These are phyloP conservation scores for Naganishia vaughanmartiniae DNA, from an alignment of 768 basidiomycete genomes.

Conservation along the genomic window DNA sequence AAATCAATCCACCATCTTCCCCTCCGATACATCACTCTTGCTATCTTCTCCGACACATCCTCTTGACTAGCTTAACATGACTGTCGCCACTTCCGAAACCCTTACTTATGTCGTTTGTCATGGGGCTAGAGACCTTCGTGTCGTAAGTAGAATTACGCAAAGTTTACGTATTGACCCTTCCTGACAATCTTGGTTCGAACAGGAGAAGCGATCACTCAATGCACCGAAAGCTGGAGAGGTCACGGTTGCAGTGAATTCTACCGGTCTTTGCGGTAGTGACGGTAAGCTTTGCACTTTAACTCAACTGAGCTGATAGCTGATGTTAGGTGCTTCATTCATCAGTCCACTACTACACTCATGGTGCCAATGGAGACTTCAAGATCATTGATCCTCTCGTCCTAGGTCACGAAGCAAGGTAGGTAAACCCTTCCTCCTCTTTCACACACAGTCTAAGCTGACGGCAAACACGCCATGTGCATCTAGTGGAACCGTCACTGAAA, in stretches of 20 bases:
- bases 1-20: background rate
- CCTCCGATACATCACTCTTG: too few relatives aligned
- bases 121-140: constrained; percentile 74
- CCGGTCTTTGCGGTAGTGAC: constrained; percentile 78
- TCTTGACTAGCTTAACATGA: background rate
- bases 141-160: constrained; percentile 53
- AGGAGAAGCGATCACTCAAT: constrained; percentile 67
- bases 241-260: constrained; percentile 74
- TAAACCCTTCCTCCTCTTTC: background rate
- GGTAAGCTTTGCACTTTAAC: constrained; percentile 61
- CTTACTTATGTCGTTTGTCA: constrained; percentile 75
- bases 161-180: background rate
- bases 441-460: background rate
- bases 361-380: constrained; percentile 87
- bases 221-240: constrained; percentile 70
- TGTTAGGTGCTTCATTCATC: constrained; percentile 6
- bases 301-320: constrained; percentile 40
- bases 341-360: constrained; percentile 90
- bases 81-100: constrained; percentile 4
- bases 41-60: background rate
- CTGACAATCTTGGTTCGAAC: background rate
- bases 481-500: constrained; percentile 20
- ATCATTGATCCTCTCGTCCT: constrained; percentile 81
- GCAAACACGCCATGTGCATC: background rate
- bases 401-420: constrained; percentile 66